Base-by-base conservation (phyloP, 1,284 basidiomycete species). In the Malassezia arunalokei region DNA sequence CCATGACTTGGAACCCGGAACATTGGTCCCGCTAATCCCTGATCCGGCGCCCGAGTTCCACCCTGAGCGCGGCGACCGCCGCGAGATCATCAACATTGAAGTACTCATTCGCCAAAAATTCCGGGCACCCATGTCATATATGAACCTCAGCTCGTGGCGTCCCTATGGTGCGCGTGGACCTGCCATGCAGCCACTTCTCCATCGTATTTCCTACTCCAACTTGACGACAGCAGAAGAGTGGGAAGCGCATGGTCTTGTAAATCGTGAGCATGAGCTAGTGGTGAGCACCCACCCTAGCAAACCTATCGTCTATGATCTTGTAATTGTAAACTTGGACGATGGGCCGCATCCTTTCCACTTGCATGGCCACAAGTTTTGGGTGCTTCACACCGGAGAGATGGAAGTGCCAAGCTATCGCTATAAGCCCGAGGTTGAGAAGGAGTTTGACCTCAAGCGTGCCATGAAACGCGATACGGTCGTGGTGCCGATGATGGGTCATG, bases 311-410 rank as follows among this genome's bases (percentile, higher is more conserved):
- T 63, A 71, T 43, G 68, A 73, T 9, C 44, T 73, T n/a, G 62
- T 70, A 44, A 27, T 70, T 43, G 62, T 64, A 51, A 70, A 72
- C 43, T 53, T 59, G 30, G 76, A 77, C 60, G 76, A 77, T 47
- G 75, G 74, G 8, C 71, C 74, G 48, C 77, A 77, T 54, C 77
- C 77, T 0, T 77, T 78, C 68, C 77, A 77, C 50, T 66, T 77
- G 28, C 62, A 71, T 58, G 58, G 63, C 2, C 71, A 79, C 54
- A 74, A 74, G 49, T 77, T 78, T 53, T 73, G 75, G 43, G 62
- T 65, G 46, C 37, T 47, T 3, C 44, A 47, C 8, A 47, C 35
- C 5, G 44, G 44, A 4, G 44, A 47, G 33, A 65, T 77, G 59
- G 74, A 65, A 8, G 24, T 29, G 3, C 11, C 32, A 8, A 12